Conservation (phyloP, 164 flowering plant species). For the Liriodendron chinense region DNA sequence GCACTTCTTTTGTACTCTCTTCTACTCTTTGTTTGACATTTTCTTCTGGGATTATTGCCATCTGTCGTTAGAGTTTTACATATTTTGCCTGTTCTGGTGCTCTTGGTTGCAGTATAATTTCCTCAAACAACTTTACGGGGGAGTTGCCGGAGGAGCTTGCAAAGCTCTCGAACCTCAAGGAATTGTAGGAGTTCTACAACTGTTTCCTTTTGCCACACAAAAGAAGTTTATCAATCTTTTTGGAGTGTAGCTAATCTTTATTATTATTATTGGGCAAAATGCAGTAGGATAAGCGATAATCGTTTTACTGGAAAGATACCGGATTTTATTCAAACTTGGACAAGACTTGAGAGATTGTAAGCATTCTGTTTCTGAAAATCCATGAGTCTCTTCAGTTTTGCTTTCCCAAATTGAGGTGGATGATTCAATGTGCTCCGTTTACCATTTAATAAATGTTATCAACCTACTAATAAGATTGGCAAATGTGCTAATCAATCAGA, state of each 20-base stretch:
- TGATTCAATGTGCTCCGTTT: not conserved
- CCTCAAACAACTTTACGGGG: slow-evolving; percentile 25
- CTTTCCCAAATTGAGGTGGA: not conserved
- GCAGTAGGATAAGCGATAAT: slow-evolving; percentile 39
- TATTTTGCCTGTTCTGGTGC: no score
- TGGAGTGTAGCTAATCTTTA: not conserved
- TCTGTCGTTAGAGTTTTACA: no score
- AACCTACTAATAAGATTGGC: not conserved
- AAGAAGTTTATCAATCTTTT: not conserved
- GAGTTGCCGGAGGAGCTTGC: slow-evolving; percentile 19
- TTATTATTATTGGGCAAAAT: not conserved
- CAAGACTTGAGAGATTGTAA: slow-evolving; percentile 28
- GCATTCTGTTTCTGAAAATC: slow-evolving; percentile 3
- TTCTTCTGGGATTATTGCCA: no score
- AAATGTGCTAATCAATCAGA: no score
- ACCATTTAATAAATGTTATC: not conserved
- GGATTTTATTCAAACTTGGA: slow-evolving; percentile 27
- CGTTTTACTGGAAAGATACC: slow-evolving; percentile 41
- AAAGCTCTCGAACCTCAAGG: slow-evolving; percentile 17
- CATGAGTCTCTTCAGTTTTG: not conserved
- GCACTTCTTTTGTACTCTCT: no score
- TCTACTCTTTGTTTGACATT: no score
- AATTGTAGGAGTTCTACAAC: slow-evolving; percentile 13
- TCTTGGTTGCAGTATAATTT: slow-evolving; percentile 21
- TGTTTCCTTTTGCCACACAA: not conserved